These are phyloP conservation scores for Talaromyces funiculosus DNA, from an alignment of 2,329 filamentous ascomycete genomes.

Conservation along the genomic window DNA sequence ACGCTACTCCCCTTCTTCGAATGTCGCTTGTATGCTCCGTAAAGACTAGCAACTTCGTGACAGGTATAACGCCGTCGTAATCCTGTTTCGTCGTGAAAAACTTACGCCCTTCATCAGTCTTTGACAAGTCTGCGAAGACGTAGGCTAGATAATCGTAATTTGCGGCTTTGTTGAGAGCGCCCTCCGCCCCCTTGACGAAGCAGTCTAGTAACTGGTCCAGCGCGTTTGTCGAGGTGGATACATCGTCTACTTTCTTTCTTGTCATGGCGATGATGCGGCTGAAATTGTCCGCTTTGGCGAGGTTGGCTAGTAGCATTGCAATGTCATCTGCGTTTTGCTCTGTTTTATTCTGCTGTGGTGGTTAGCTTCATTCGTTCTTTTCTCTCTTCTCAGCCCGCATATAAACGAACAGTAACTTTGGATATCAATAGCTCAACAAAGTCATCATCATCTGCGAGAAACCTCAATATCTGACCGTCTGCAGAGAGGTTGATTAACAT, in stretches of 20 bases:
- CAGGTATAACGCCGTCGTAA: slow-evolving; percentile 78
- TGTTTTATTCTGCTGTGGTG: slow-evolving; percentile 38
- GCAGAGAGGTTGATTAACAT: slow-evolving; percentile 76
- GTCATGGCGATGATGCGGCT: slow-evolving; percentile 64
- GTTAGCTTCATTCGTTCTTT: slow-evolving; percentile 1
- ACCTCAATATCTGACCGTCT: slow-evolving; percentile 68
- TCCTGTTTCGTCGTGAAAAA: slow-evolving; percentile 69
- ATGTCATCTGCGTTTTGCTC: slow-evolving; percentile 80
- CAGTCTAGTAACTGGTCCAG: slow-evolving; percentile 92
- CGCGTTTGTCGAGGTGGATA: slow-evolving; percentile 66
- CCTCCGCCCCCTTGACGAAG: slow-evolving; percentile 86
- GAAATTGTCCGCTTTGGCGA: slow-evolving; percentile 72
- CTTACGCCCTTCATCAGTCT: slow-evolving; percentile 65
- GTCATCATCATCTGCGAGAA: slow-evolving; percentile 68
- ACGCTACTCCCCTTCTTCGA: slow-evolving; percentile 87
- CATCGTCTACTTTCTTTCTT: slow-evolving; percentile 41
- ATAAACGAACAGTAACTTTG: slow-evolving; percentile 61
- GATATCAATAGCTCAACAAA: slow-evolving; percentile 70
- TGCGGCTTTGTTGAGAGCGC: slow-evolving; percentile 74
- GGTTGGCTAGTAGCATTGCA: slow-evolving; percentile 88
- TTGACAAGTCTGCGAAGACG: slow-evolving; percentile 86
- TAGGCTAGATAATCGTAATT: slow-evolving; percentile 93
- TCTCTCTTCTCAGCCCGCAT: too few relatives aligned
- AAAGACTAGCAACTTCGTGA: slow-evolving; percentile 90
- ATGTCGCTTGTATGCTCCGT: slow-evolving; percentile 83